Base-by-base conservation (phyloP, 2,329 filamentous ascomycete species). In the Sporothrix pseudoabietina region DNA sequence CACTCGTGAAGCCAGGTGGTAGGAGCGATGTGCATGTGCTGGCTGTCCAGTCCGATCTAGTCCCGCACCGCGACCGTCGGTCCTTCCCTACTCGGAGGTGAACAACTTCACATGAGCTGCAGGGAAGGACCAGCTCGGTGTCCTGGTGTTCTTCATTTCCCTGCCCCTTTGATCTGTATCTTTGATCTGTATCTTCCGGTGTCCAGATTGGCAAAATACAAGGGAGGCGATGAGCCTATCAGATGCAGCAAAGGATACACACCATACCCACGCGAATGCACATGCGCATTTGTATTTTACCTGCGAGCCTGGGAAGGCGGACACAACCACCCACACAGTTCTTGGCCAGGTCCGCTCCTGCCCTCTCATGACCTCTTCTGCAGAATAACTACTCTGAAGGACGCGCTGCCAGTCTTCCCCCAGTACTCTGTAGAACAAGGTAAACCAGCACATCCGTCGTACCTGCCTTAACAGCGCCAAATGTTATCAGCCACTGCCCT, bases 31-130 rank as follows among this genome's bases (percentile, higher is more conserved):
- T 54, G 47, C 44, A 22, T 35, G 44, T 69, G 47, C 19, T 69
- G 30, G 32, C 65, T 52, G 44, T 49, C 44, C 44, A 68, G 44
- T 26, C 44, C 44, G 44, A 44, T 32, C 65, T 35, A 35, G 44
- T 68, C 26, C 41, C 44, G 47, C n/a, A 39, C 30, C 66, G 26
- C 26, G 44, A 55, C n/a, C 16, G 49, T 55, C 49, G 66, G 49
- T 69, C 66, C 66, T 69, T 69, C 66, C 66, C 44, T 35, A 26
- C 32, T 69, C n/a, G 49, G 66, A 68, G 30, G 49, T 69, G 66
- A 41, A 55, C 30, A 19, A 41, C 49, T 41, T 69, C 32, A 54
- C 66, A 55, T 41, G 6, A 10, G 66, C 19, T 7, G 61, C 61
- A 39, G 26, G 39, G n/a, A n/a, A 30, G 44, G 61, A 47, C 39